These are phyloP conservation scores for Isabelozyma pseudorhagii DNA, from an alignment of 805 yeast species.

Conservation along the genomic window DNA sequence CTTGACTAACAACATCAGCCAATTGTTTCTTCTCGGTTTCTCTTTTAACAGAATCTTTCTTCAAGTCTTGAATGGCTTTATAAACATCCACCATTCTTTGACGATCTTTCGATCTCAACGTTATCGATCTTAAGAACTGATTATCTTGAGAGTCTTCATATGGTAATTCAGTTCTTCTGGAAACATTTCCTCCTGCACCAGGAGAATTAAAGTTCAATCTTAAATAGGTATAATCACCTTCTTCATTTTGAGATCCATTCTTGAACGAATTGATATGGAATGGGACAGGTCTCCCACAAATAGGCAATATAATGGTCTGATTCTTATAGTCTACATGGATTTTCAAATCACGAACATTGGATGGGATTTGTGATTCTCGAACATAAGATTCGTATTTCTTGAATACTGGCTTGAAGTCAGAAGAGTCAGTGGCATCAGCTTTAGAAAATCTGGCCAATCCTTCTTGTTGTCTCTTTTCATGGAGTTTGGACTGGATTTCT, in stretches of 20 bases:
- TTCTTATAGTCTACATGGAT: slow-evolving; percentile 84
- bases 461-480: slow-evolving; percentile 79
- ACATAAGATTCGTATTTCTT: slow-evolving; percentile 92
- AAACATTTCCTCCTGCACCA: slow-evolving; percentile 70
- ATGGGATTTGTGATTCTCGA: slow-evolving; percentile 89
- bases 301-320: slow-evolving; percentile 87
- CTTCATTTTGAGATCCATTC: slow-evolving; percentile 92
- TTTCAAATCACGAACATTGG: slow-evolving; percentile 74
- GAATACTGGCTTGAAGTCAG: slow-evolving; percentile 69
- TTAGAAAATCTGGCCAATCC: slow-evolving; percentile 81
- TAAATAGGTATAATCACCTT: slow-evolving; percentile 89
- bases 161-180: slow-evolving; percentile 77
- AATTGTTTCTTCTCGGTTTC: slow-evolving; percentile 87
- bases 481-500: slow-evolving; percentile 78
- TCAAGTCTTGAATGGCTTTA: slow-evolving; percentile 86
- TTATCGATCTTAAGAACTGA: slow-evolving; percentile 80
- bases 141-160: slow-evolving; percentile 87
- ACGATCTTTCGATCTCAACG: slow-evolving; percentile 85
- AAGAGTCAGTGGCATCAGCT: slow-evolving; percentile 65
- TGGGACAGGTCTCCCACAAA: slow-evolving; percentile 95
- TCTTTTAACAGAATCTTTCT: slow-evolving; percentile 85
- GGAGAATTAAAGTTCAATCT: slow-evolving; percentile 93
- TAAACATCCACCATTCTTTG: slow-evolving; percentile 88
- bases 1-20: slow-evolving; percentile 94
- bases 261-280: slow-evolving; percentile 93